A percentile compares a stretch with the other conserved stretches of the same genome.
Evolutionary conservation across 352 stramenopile genomes (phyloP).

Genomic region (Phytophthora macrochlamydospora): DNA sequence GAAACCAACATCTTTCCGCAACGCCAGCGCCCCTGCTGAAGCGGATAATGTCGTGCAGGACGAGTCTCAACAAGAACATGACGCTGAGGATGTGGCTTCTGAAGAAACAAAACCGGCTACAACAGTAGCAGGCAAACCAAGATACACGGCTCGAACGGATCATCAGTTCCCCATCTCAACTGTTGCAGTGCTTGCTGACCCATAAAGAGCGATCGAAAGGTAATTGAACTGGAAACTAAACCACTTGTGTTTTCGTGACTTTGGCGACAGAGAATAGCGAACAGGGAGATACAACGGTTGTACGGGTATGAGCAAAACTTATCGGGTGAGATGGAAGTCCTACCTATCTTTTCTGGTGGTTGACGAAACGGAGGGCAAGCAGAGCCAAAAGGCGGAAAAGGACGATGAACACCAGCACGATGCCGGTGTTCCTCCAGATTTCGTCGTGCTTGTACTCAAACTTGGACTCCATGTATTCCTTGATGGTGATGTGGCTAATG

Average conservation of each 20-base stretch:
- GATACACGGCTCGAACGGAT: conserved; percentile 63
- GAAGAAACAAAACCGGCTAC: conserved; percentile 2
- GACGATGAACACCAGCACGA: conserved; percentile 54
- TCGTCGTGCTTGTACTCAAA: conserved; percentile 69
- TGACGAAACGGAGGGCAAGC: conserved; percentile 60
- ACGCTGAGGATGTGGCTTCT: conserved; percentile 1
- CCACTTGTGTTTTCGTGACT: not conserved
- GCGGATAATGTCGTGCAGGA: not conserved
- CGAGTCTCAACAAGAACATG: not conserved
- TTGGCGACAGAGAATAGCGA: too few relatives aligned
- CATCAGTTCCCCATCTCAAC: conserved; percentile 81
- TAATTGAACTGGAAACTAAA: conserved; percentile 10
- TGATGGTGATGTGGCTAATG: conserved; percentile 47
- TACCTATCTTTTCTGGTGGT: conserved; percentile 52
- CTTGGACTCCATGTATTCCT: conserved; percentile 51
- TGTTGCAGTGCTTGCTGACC: conserved; percentile 65
- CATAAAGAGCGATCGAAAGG: conserved; percentile 21
- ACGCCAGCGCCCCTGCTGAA: too few relatives aligned
- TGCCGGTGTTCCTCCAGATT: conserved; percentile 48
- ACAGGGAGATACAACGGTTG: not conserved
- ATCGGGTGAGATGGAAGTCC: not conserved
- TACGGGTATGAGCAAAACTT: not conserved
- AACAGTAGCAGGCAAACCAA: conserved; percentile 27
- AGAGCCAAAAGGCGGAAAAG: conserved; percentile 52
- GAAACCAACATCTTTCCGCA: too few relatives aligned